Evolutionary conservation across 2,329 filamentous ascomycete genomes (phyloP).

Genomic region (Pseudopyrenochaeta lycopersici): DNA sequence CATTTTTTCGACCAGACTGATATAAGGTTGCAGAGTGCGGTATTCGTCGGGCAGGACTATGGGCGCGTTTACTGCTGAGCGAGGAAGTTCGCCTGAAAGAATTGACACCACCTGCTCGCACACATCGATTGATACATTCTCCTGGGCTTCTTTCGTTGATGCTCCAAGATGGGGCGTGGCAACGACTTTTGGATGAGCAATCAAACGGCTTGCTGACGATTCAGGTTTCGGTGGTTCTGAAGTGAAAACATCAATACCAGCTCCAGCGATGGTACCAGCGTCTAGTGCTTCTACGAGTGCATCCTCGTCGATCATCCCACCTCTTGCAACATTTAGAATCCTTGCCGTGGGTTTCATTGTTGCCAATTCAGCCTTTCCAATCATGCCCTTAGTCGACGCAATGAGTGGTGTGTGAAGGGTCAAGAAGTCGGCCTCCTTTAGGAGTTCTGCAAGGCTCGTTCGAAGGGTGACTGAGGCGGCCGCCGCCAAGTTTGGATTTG

Average conservation of each 20-base stretch:
- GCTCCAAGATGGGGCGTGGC: conserved; percentile 83
- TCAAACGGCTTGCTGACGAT: conserved; percentile 69
- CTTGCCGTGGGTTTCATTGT: conserved; percentile 78
- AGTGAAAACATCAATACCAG: conserved; percentile 82
- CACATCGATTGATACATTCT: conserved; percentile 84
- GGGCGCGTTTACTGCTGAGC: conserved; percentile 81
- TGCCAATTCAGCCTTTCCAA: conserved; percentile 71
- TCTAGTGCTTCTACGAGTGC: conserved; percentile 76
- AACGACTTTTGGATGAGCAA: conserved; percentile 75
- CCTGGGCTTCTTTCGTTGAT: conserved; percentile 82
- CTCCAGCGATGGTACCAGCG: conserved; percentile 75
- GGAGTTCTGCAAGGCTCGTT: conserved; percentile 65
- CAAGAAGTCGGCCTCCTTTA: conserved; percentile 76
- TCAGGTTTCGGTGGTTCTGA: conserved; percentile 72
- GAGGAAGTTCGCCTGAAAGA: conserved; percentile 75
- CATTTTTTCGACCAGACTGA: conserved; percentile 80
- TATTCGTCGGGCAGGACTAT: conserved; percentile 84
- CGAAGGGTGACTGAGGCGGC: conserved; percentile 72
- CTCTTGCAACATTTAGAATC: conserved; percentile 81
- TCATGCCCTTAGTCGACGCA: conserved; percentile 77
- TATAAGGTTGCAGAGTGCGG: conserved; percentile 78
- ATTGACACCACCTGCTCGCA: conserved; percentile 82
- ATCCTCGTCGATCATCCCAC: conserved; percentile 81
- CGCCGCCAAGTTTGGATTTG: conserved; percentile 74
- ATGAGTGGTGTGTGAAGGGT: conserved; percentile 84